Percentiles rank a stretch among this genome's conserved stretches.
These are phyloP conservation scores for Moelleriella libera DNA, from an alignment of 2,329 filamentous ascomycete species.

Conservation along the genomic window DNA sequence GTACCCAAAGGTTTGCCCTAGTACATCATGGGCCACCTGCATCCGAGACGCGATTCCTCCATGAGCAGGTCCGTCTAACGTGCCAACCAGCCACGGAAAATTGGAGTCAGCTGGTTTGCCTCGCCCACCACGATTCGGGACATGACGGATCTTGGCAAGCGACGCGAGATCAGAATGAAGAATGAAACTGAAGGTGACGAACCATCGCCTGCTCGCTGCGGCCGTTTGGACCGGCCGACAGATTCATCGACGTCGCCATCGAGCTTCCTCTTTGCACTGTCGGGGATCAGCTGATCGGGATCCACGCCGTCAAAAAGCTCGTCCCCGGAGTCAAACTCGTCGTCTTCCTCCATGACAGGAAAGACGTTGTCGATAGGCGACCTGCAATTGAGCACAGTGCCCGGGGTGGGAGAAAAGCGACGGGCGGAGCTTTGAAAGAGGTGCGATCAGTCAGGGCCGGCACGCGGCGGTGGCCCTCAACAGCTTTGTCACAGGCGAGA, in stretches of 20 bases:
- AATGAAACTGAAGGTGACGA: not conserved
- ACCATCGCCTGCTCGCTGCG: not conserved
- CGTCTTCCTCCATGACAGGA: no score
- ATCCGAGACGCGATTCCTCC: not conserved
- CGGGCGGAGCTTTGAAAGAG: no score
- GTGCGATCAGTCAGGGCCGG: no score
- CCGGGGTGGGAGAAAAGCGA: no score
- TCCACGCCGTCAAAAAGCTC: not conserved
- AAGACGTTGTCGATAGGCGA: no score
- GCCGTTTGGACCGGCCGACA: not conserved
- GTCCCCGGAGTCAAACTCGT: not conserved
- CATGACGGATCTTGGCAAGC: not conserved
- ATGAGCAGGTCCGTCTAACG: not conserved
- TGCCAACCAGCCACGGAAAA: no score
- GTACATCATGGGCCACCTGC: not conserved
- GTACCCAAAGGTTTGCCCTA: not conserved
- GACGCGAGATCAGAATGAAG: no score
- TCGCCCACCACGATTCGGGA: not conserved
- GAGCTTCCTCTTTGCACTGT: constrained; percentile 24
- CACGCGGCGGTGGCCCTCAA: no score
- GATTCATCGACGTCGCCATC: not conserved
- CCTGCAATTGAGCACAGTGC: no score
- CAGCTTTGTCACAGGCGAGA: no score
- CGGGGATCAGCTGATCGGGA: not conserved
- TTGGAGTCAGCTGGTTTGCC: no score